Evolutionary conservation across 352 stramenopile species (phyloP).

Genomic region (Phytopythium oedochilum): DNA sequence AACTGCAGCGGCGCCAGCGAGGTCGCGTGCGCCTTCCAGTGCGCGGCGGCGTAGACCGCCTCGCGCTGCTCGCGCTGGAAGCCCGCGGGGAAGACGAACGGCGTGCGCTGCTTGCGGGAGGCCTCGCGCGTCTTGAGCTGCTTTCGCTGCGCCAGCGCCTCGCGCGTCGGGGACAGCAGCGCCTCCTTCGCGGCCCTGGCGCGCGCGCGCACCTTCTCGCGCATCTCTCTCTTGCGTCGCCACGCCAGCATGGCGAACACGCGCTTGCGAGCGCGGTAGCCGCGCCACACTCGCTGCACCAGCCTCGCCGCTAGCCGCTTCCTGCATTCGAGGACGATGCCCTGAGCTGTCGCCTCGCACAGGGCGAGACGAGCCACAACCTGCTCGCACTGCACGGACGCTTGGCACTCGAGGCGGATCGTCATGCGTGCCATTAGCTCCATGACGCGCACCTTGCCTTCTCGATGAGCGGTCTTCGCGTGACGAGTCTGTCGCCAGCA

Average conservation of each 20-base stretch:
- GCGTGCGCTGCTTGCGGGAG: slow-evolving; percentile 25
- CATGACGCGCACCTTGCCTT: slow-evolving; percentile 25
- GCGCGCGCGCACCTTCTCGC: slow-evolving; percentile 25
- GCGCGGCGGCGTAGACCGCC: slow-evolving; percentile 1
- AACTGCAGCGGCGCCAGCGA: slow-evolving; percentile 35
- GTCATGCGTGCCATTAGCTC: slow-evolving; percentile 15
- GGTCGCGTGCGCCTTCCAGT: slow-evolving; percentile 13
- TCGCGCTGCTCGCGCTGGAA: slow-evolving; percentile 4
- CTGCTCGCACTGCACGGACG: slow-evolving; percentile 6
- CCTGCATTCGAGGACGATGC: slow-evolving; percentile 9
- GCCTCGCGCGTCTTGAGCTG: slow-evolving; percentile 19
- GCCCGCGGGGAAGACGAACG: slow-evolving; percentile 10
- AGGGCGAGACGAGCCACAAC: slow-evolving; percentile 4
- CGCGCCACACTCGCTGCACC: slow-evolving; percentile 59
- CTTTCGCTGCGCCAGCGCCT: slow-evolving; percentile 9
- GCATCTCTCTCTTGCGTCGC: slow-evolving; percentile 16
- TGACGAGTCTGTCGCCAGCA: slow-evolving; percentile 14
- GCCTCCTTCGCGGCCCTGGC: slow-evolving; percentile 22
- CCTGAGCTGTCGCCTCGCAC: slow-evolving; percentile 6
- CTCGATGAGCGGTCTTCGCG: neutral
- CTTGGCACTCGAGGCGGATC: slow-evolving; percentile 9
- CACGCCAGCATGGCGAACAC: slow-evolving; percentile 19
- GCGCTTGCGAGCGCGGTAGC: slow-evolving; percentile 24
- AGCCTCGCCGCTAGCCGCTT: slow-evolving; percentile 25
- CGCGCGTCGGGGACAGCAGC: slow-evolving; percentile 21